These are phyloP conservation scores for Candida hungchunana DNA, from an alignment of 805 yeast genomes.

Conservation along the genomic window DNA sequence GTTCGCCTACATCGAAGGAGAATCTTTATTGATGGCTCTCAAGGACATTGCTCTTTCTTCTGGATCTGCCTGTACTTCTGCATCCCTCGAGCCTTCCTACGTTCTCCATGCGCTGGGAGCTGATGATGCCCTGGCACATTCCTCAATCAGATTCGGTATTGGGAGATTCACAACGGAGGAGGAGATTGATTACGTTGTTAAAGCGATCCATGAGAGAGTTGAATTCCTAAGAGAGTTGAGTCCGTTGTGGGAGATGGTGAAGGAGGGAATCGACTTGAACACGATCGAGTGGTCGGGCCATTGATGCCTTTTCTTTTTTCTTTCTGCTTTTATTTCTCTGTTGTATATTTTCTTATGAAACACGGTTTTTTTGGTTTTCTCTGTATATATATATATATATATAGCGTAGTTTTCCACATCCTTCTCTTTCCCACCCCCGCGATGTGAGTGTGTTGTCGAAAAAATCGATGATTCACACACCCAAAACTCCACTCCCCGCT, in stretches of 20 bases:
- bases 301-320: conserved; percentile 30
- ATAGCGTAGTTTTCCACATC: too few species aligned
- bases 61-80: conserved; percentile 98
- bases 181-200: conserved; percentile 89
- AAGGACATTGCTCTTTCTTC: conserved; percentile 95
- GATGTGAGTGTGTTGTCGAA: too few species aligned
- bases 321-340: not conserved
- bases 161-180: conserved; percentile 97
- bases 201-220: conserved; percentile 86
- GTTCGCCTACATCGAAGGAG: conserved; percentile 97
- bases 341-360: not conserved
- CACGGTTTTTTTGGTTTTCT: not conserved
- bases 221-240: conserved; percentile 86
- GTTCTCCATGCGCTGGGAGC: conserved; percentile 96
- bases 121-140: conserved; percentile 96
- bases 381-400: not conserved
- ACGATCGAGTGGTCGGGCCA: conserved; percentile 98
- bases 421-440: too few species aligned
- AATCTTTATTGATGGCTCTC: conserved; percentile 93
- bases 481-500: too few species aligned
- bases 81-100: conserved; percentile 95
- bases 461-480: too few species aligned
- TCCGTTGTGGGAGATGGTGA: conserved; percentile 99
- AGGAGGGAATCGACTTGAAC: conserved; percentile 93
- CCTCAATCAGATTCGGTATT: conserved; percentile 95